Conservation (phyloP, 2,329 filamentous ascomycete species). For the Fusarium nygamai region DNA sequence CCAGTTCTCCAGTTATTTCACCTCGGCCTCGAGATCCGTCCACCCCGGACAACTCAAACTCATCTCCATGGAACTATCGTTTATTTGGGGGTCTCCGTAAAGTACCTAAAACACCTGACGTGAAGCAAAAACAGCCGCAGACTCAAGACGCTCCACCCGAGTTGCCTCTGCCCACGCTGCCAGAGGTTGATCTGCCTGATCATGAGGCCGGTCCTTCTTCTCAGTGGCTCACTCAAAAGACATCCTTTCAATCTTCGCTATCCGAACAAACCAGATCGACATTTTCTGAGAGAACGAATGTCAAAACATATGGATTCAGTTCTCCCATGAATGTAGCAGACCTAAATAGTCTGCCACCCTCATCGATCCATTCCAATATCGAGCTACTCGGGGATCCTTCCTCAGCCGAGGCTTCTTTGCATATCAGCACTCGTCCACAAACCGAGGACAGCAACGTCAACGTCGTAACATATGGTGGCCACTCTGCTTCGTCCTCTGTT, state of each 20-base stretch:
- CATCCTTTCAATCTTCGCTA: conserved; percentile 40
- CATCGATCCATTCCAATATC: conserved; percentile 61
- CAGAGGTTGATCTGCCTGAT: conserved; percentile 40
- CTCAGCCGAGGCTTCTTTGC: conserved; percentile 53
- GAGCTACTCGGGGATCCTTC: conserved; percentile 63
- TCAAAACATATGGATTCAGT: conserved; percentile 63
- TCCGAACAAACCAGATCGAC: conserved; percentile 54
- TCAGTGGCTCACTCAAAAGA: conserved; percentile 34
- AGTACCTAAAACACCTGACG: conserved; percentile 53
- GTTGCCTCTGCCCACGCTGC: conserved; percentile 44
- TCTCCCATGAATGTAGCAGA: conserved; percentile 49
- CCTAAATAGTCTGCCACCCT: conserved; percentile 53
- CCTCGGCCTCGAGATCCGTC: conserved; percentile 24
- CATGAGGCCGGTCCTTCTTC: conserved; percentile 31
- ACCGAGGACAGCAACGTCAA: conserved; percentile 59
- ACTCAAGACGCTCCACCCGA: conserved; percentile 42
- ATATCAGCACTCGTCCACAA: conserved; percentile 47
- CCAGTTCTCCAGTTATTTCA: conserved; percentile 35
- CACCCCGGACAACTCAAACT: conserved; percentile 33
- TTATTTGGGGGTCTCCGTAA: conserved; percentile 66
- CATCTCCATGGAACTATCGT: conserved; percentile 63
- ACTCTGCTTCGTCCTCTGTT: conserved; percentile 53
- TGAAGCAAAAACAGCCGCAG: conserved; percentile 53
- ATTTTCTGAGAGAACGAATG: conserved; percentile 62
- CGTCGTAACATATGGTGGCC: conserved; percentile 61